Percentiles rank a stretch among this genome's conserved stretches.
phyloP scores from a whole-genome alignment of 1,139 yeast genomes.

The Lodderomyces jiufengensis region DNA sequence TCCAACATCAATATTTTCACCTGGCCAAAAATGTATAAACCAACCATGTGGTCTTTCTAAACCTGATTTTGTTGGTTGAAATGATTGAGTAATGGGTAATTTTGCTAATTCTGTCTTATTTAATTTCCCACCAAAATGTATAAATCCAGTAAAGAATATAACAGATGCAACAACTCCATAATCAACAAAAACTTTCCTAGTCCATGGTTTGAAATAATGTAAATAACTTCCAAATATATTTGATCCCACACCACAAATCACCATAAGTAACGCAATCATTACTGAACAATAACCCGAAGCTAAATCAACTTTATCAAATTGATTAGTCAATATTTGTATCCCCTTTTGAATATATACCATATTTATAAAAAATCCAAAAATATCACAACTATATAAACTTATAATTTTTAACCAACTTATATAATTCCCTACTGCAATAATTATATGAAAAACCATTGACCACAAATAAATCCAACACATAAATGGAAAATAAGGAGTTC shows the following conservation, averaged over 20 bases:
- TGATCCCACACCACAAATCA: conserved; percentile 68
- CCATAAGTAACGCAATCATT: conserved; percentile 68
- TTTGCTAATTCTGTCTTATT: conserved; percentile 47
- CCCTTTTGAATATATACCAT: conserved; percentile 91
- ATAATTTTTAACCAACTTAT: conserved; percentile 70
- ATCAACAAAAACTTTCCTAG: conserved; percentile 74
- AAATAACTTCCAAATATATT: conserved; percentile 58
- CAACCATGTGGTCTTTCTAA: conserved; percentile 51
- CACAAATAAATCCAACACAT: conserved; percentile 96
- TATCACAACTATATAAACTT: conserved; percentile 84
- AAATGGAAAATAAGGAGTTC: conserved; percentile 78
- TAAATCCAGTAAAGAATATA: conserved; percentile 86
- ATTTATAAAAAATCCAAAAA: conserved; percentile 88
- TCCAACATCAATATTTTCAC: conserved; percentile 55
- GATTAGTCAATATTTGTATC: conserved; percentile 70
- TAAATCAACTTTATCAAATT: conserved; percentile 47
- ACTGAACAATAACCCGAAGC: conserved; percentile 76
- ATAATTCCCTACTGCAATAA: conserved; percentile 67
- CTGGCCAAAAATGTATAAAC: conserved; percentile 78
- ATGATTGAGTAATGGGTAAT: conserved; percentile 71
- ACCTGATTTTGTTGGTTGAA: conserved; percentile 59
- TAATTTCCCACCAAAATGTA: conserved; percentile 82
- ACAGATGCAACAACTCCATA: conserved; percentile 83
- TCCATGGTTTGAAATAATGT: conserved; percentile 53
- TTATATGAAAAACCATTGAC: conserved; percentile 79